phyloP scores from a whole-genome alignment of 2,329 filamentous ascomycete genomes.

The Penicillium sp. region DNA sequence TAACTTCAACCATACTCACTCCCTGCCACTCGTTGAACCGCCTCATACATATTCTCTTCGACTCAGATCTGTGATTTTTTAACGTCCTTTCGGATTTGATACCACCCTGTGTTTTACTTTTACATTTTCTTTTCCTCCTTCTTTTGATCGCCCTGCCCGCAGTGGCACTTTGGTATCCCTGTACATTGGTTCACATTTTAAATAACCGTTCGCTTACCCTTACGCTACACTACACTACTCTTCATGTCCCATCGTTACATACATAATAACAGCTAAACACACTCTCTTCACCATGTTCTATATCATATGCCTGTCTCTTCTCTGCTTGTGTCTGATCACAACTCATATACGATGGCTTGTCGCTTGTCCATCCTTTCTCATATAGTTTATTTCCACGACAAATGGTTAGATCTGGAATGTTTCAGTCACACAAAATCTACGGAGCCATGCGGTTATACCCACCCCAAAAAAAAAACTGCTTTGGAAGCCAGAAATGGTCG shows the following conservation, averaged over 20 bases:
- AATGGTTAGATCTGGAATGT: too few relatives aligned
- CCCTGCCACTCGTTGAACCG: slow-evolving; percentile 12
- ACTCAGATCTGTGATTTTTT: slow-evolving; percentile 23
- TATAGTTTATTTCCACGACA: too few relatives aligned
- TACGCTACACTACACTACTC: not conserved
- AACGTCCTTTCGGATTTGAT: slow-evolving; percentile 28
- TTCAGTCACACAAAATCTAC: too few relatives aligned
- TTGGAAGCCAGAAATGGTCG: not conserved
- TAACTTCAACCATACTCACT: not conserved
- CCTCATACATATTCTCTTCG: slow-evolving; percentile 16
- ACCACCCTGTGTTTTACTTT: slow-evolving; percentile 18
- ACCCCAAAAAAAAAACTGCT: too few relatives aligned
- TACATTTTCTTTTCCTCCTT: not conserved
- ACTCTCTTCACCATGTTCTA: slow-evolving; percentile 11
- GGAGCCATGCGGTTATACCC: too few relatives aligned
- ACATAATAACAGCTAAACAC: slow-evolving; percentile 23
- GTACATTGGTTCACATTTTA: slow-evolving; percentile 9
- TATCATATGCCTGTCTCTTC: slow-evolving; percentile 1
- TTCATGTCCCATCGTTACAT: slow-evolving; percentile 18
- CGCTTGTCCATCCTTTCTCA: not conserved
- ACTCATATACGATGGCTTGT: not conserved
- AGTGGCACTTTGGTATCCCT: slow-evolving; percentile 7
- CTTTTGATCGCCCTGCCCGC: not conserved
- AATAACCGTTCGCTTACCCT: not conserved
- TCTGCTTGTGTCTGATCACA: not conserved